Evolutionary conservation across 23 red algal genomes (phyloP).

Genomic region (Gracilaria caudata): DNA sequence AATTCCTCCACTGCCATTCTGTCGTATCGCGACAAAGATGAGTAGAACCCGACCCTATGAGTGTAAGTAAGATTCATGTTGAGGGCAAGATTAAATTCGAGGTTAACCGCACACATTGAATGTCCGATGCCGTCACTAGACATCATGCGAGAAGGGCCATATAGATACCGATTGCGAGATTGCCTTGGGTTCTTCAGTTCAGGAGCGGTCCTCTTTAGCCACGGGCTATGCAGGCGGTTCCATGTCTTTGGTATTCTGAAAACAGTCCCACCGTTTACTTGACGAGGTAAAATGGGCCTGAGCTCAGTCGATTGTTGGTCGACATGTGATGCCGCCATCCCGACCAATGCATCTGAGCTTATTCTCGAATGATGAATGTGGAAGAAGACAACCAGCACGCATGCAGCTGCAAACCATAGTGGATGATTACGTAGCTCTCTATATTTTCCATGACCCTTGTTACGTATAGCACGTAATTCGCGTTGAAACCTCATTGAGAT

Average conservation of each 20-base stretch:
- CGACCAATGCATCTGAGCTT: background rate
- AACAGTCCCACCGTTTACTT: slow-evolving; percentile 42
- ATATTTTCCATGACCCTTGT: background rate
- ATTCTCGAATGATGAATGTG: background rate
- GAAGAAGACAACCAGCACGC: background rate
- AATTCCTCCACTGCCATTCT: slow-evolving; percentile 56
- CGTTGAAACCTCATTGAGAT: background rate
- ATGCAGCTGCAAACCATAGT: background rate
- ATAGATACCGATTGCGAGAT: slow-evolving; percentile 52
- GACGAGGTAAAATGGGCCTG: background rate
- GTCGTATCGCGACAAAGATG: slow-evolving; percentile 41
- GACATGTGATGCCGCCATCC: background rate
- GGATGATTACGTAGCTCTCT: background rate
- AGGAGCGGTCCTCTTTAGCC: slow-evolving; percentile 36
- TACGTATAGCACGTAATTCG: background rate
- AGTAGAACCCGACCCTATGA: slow-evolving; percentile 54
- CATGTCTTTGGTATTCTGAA: slow-evolving; percentile 32
- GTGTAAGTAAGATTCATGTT: slow-evolving; percentile 63
- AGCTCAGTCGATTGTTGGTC: background rate
- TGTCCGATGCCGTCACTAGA: slow-evolving; percentile 71
- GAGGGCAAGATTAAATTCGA: slow-evolving; percentile 46
- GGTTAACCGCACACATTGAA: slow-evolving; percentile 54
- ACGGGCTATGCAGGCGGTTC: slow-evolving; percentile 56
- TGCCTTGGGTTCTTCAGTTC: slow-evolving; percentile 31
- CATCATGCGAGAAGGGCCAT: slow-evolving; percentile 27